phyloP scores from a whole-genome alignment of 2,329 filamentous ascomycete species.

The Epichloe elymi region DNA sequence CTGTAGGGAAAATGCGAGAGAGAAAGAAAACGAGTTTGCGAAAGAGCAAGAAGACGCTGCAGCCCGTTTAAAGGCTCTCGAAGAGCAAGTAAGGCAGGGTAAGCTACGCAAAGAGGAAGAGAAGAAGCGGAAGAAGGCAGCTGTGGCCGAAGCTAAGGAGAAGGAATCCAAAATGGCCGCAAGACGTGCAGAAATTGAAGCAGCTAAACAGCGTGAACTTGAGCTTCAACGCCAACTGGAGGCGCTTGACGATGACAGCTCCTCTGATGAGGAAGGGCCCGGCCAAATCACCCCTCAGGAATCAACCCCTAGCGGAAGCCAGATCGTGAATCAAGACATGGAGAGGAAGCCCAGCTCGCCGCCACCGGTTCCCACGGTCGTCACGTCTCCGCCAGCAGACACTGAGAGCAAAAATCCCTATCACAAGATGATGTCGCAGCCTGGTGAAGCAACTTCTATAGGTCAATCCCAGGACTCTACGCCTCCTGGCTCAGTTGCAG shows the following conservation, averaged over 20 bases:
- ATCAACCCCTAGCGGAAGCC: constrained; percentile 38
- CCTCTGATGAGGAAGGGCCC: constrained; percentile 66
- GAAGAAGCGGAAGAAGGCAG: constrained; percentile 83
- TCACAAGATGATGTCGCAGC: constrained; percentile 74
- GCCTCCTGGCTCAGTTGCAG: constrained; percentile 9
- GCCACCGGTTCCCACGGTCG: constrained; percentile 37
- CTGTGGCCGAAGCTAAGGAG: constrained; percentile 72
- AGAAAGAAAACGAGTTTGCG: constrained; percentile 68
- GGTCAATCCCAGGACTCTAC: constrained; percentile 23
- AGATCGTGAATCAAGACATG: constrained; percentile 39
- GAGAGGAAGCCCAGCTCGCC: constrained; percentile 40
- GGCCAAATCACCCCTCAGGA: constrained; percentile 53
- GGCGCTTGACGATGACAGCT: constrained; percentile 56
- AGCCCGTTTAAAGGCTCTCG: constrained; percentile 73
- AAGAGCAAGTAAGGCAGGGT: constrained; percentile 85
- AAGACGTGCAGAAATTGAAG: constrained; percentile 83
- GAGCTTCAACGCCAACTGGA: constrained; percentile 83
- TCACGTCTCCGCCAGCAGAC: constrained; percentile 44
- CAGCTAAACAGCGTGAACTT: constrained; percentile 76
- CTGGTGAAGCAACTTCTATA: constrained; percentile 37
- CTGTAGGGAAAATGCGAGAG: constrained; percentile 54
- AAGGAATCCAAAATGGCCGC: constrained; percentile 75
- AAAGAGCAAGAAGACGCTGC: constrained; percentile 70
- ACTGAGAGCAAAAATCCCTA: constrained; percentile 89
- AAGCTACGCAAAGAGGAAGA: constrained; percentile 96